phyloP scores from a whole-genome alignment of 148 eudicot species.

The Camellia granthamiana region DNA sequence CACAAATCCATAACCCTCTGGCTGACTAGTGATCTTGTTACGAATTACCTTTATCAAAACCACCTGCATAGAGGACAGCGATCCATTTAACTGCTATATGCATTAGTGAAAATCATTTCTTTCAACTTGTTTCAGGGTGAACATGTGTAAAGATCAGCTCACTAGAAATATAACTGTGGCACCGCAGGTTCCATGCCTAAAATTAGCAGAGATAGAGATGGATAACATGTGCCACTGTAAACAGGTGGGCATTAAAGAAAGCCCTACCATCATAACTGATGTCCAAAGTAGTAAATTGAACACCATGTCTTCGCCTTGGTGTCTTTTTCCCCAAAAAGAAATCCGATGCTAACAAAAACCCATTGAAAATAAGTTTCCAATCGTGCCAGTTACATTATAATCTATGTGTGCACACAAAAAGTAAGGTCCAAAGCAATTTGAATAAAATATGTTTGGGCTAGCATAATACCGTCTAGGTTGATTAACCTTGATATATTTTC shows the following conservation, averaged over 20 bases:
- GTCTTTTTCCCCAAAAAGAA: too few species aligned
- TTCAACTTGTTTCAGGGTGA: background rate
- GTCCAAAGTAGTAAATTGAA: too few species aligned
- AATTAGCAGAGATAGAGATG: background rate
- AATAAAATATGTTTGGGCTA: background rate
- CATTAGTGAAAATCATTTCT: background rate
- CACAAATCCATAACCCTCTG: constrained; percentile 98
- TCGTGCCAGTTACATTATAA: too few species aligned
- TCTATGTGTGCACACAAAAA: background rate
- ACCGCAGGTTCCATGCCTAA: background rate
- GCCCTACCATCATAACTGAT: too few species aligned
- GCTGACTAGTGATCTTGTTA: constrained; percentile 84
- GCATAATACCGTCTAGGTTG: background rate
- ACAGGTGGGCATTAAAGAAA: background rate
- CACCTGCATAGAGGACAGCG: constrained; percentile 44
- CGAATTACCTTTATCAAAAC: constrained; percentile 81
- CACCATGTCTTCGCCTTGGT: too few species aligned
- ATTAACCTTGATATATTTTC: background rate
- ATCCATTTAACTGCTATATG: background rate
- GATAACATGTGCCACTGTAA: background rate
- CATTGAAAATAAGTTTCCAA: too few species aligned
- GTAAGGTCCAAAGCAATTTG: background rate
- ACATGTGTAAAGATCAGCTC: background rate
- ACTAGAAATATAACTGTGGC: background rate
- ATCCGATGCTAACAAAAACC: too few species aligned